These are phyloP conservation scores for Oehlia diaphana DNA, from an alignment of 192 early-diverging fungal species.

Conservation along the genomic window DNA sequence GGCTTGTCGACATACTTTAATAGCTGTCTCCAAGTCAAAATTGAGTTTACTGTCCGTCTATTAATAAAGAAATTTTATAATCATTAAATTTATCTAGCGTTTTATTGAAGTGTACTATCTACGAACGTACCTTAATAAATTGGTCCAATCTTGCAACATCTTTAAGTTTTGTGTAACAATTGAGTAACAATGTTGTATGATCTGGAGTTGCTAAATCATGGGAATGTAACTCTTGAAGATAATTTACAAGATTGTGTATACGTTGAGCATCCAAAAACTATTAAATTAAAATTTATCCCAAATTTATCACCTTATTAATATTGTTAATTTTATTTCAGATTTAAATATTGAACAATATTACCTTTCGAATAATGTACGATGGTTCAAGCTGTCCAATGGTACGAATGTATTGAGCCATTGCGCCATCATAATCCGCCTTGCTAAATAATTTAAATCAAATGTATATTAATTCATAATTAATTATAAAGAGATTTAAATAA, in stretches of 20 bases:
- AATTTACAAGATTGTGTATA: slow-evolving; percentile 84
- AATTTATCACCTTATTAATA: not conserved
- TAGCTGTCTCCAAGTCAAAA: slow-evolving; percentile 95
- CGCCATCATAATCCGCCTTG: slow-evolving; percentile 85
- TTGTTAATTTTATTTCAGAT: not conserved
- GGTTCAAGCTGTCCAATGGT: slow-evolving; percentile 94
- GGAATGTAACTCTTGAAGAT: slow-evolving; percentile 89
- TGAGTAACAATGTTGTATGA: slow-evolving; percentile 94
- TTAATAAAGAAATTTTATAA: not conserved
- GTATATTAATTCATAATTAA: not conserved
- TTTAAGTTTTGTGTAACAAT: slow-evolving; percentile 96
- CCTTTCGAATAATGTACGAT: slow-evolving; percentile 93
- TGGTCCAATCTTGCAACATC: slow-evolving; percentile 82
- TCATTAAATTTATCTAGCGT: not conserved
- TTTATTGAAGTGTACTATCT: not conserved
- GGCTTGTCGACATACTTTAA: slow-evolving; percentile 87
- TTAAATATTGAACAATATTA: slow-evolving; percentile 6
- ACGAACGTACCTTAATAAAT: slow-evolving; percentile 70
- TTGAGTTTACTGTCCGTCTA: slow-evolving; percentile 72
- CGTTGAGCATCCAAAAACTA: slow-evolving; percentile 78
- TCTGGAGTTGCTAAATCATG: slow-evolving; percentile 85
- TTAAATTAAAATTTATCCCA: not conserved
- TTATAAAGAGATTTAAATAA: not conserved
- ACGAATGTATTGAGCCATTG: slow-evolving; percentile 89
- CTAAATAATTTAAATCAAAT: not conserved